Percentiles rank a stretch among this genome's conserved stretches.
phyloP scores from a whole-genome alignment of 75 land plant genomes.

The Pseudotsuga menziesii region DNA sequence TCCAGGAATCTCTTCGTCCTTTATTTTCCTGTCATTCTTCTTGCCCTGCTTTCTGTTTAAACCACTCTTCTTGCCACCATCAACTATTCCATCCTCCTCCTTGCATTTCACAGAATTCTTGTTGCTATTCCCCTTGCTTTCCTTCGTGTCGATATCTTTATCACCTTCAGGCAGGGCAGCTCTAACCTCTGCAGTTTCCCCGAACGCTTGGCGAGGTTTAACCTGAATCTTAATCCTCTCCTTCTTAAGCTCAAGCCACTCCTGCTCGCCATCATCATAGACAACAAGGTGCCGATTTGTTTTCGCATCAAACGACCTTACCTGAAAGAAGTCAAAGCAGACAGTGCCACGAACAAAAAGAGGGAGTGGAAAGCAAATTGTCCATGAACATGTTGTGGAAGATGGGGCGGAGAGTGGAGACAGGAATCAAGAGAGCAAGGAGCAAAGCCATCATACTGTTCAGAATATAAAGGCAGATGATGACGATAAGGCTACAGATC shows the following conservation, averaged over 20 bases:
- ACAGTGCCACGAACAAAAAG: slow-evolving; percentile 7
- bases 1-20: neutral
- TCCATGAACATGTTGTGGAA: neutral
- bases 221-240: slow-evolving; percentile 28
- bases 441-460: neutral
- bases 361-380: neutral
- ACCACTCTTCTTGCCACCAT: slow-evolving; percentile 8
- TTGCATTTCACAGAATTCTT: neutral
- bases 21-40: neutral
- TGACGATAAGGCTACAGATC: neutral
- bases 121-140: neutral
- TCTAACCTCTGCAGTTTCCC: neutral
- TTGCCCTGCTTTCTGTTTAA: neutral
- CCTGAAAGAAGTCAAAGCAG: slow-evolving; percentile 6
- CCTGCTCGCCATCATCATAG: slow-evolving; percentile 41
- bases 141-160: neutral
- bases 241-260: slow-evolving; percentile 30
- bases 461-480: slow-evolving; percentile 3
- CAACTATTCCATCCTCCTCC: neutral
- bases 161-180: neutral
- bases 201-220: neutral
- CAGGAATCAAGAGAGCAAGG: neutral
- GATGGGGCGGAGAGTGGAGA: neutral
- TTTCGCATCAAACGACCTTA: slow-evolving; percentile 18
- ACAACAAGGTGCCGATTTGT: slow-evolving; percentile 25